Evolutionary conservation across 164 flowering plant species (phyloP).

Genomic region (Dillenia suffruticosa): DNA sequence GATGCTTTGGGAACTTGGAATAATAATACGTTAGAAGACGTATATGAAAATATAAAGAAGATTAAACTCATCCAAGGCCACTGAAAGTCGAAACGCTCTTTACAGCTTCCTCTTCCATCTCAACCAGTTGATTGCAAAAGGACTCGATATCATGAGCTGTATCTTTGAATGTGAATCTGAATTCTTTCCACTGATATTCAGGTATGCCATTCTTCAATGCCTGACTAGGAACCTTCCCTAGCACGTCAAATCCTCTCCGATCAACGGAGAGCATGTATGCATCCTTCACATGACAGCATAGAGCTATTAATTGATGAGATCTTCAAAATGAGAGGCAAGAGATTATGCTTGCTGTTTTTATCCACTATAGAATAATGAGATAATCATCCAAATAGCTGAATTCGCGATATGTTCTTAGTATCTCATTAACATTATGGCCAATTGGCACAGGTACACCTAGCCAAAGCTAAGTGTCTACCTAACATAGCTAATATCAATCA

Average conservation of each 20-base stretch:
- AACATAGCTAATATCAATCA: too few relatives aligned
- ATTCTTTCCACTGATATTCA: slow-evolving; percentile 64
- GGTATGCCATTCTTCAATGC: slow-evolving; percentile 28
- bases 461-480: too few relatives aligned
- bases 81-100: slow-evolving; percentile 46
- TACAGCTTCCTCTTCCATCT: slow-evolving; percentile 83
- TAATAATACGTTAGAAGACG: neutral
- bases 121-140: slow-evolving; percentile 60
- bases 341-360: neutral
- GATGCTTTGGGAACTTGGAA: neutral
- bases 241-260: slow-evolving; percentile 73
- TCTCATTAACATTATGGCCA: too few relatives aligned
- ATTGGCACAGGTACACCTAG: too few relatives aligned
- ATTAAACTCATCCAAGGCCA: slow-evolving; percentile 36
- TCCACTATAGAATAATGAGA: neutral
- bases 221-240: slow-evolving; percentile 50
- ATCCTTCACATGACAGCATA: slow-evolving; percentile 40
- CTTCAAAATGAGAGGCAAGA: neutral
- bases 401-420: neutral
- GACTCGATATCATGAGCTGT: slow-evolving; percentile 58
- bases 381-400: neutral
- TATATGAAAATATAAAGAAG: neutral
- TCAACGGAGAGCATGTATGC: slow-evolving; percentile 71
- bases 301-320: neutral
- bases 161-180: slow-evolving; percentile 56